Evolutionary conservation across 345 rosid genomes (phyloP).

Genomic region (Eucalyptus tenuipes): DNA sequence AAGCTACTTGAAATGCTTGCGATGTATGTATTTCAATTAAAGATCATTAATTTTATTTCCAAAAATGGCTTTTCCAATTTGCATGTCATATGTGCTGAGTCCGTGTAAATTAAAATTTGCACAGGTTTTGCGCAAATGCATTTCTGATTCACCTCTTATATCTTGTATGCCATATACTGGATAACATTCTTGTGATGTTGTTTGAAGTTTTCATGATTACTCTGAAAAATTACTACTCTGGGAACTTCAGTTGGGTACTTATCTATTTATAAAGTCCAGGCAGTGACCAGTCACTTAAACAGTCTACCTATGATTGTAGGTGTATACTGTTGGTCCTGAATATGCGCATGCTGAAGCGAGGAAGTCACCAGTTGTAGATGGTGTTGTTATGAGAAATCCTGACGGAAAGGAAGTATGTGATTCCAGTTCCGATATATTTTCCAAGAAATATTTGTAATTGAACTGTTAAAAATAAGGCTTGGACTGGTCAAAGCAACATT

Average conservation of each 20-base stretch:
- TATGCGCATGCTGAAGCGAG: slow-evolving; percentile 99
- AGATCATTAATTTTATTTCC: background rate
- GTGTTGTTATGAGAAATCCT: slow-evolving; percentile 96
- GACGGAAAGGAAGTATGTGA: slow-evolving; percentile 95
- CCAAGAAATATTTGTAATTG: background rate
- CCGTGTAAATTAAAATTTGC: background rate
- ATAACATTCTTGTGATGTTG: background rate
- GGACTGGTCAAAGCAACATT: background rate
- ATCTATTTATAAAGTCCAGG: background rate
- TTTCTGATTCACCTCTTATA: background rate
- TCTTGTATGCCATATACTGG: background rate
- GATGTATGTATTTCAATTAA: background rate
- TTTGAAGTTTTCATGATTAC: background rate
- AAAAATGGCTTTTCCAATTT: background rate
- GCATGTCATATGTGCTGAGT: background rate
- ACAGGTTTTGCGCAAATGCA: background rate
- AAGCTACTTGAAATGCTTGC: background rate
- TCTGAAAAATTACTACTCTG: background rate
- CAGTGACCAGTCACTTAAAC: background rate
- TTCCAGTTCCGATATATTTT: background rate
- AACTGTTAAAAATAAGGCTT: background rate
- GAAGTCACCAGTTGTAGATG: slow-evolving; percentile 99
- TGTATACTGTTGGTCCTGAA: slow-evolving; percentile 97
- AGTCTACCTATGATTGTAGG: slow-evolving; percentile 39
- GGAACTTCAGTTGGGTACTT: background rate